These are phyloP conservation scores for Chrysoporthe deuterocubensis DNA, from an alignment of 2,329 filamentous ascomycete species.

Conservation along the genomic window DNA sequence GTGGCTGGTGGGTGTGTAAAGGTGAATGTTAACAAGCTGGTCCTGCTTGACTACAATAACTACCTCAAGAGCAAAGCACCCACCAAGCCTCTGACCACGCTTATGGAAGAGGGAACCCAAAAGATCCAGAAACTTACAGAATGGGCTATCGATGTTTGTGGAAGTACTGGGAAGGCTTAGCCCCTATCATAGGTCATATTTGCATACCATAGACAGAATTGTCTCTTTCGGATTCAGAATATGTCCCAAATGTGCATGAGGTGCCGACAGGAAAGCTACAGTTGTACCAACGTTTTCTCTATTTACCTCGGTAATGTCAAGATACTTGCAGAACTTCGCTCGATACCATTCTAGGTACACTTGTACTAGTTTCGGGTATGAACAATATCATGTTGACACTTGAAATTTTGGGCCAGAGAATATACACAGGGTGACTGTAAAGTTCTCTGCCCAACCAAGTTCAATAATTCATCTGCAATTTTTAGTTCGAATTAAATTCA, in stretches of 20 bases:
- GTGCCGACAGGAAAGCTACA: no score
- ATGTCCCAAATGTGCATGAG: no score
- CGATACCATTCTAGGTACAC: no score
- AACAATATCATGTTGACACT: no score
- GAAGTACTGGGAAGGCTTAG: conserved; percentile 23
- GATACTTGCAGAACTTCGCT: no score
- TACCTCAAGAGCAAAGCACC: conserved; percentile 22
- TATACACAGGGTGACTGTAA: no score
- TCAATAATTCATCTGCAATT: no score
- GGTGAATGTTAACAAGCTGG: conserved; percentile 41
- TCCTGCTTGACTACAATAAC: conserved; percentile 25
- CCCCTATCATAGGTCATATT: not conserved
- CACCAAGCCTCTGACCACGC: conserved; percentile 16
- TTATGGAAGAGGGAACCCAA: conserved; percentile 25
- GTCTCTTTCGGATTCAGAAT: no score
- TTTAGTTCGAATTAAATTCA: not conserved
- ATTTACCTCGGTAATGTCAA: not conserved
- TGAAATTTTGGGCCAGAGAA: no score
- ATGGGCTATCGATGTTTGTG: conserved; percentile 26
- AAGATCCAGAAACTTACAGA: conserved; percentile 28
- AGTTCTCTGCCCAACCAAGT: no score
- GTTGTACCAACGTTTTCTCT: not conserved
- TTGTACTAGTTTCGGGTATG: no score
- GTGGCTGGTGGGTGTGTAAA: conserved; percentile 52
- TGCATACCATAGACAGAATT: not conserved